These are phyloP conservation scores for Citrus reticulata DNA, from an alignment of 345 rosid genomes.

Conservation along the genomic window DNA sequence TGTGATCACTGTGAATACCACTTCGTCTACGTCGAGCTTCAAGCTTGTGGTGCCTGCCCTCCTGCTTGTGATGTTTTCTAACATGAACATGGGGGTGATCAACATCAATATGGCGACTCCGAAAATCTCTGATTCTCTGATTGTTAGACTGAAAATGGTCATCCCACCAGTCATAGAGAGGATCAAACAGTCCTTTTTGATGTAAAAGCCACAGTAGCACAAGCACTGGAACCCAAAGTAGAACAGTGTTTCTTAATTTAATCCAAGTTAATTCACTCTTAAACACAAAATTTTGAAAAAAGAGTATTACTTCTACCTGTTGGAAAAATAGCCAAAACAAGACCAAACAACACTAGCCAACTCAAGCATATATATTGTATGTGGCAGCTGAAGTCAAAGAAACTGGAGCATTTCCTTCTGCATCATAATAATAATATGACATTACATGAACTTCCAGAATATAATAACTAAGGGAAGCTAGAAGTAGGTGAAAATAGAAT, in stretches of 20 bases:
- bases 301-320: constrained; percentile 43
- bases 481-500: neutral
- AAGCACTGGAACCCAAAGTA: constrained; percentile 43
- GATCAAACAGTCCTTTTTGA: constrained; percentile 84
- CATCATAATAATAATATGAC: neutral
- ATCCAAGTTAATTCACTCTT: neutral
- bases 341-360: constrained; percentile 80
- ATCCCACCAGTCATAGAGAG: constrained; percentile 82
- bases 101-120: constrained; percentile 20
- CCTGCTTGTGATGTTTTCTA: constrained; percentile 26
- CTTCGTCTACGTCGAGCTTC: constrained; percentile 31
- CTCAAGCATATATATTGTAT: constrained; percentile 86
- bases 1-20: constrained; percentile 30
- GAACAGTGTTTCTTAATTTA: neutral
- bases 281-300: neutral
- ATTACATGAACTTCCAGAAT: neutral
- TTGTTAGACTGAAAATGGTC: constrained; percentile 41
- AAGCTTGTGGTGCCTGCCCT: constrained; percentile 40
- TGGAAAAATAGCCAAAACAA: constrained; percentile 65
- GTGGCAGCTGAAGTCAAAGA: constrained; percentile 89
- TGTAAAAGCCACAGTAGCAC: constrained; percentile 84
- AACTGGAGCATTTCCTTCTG: constrained; percentile 73
- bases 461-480: neutral
- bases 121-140: constrained; percentile 13
- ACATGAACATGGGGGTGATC: constrained; percentile 27